Percentiles rank a stretch among this genome's conserved stretches.
phyloP scores from a whole-genome alignment of 2,329 filamentous ascomycete species.

The Boeremia lycopersici region DNA sequence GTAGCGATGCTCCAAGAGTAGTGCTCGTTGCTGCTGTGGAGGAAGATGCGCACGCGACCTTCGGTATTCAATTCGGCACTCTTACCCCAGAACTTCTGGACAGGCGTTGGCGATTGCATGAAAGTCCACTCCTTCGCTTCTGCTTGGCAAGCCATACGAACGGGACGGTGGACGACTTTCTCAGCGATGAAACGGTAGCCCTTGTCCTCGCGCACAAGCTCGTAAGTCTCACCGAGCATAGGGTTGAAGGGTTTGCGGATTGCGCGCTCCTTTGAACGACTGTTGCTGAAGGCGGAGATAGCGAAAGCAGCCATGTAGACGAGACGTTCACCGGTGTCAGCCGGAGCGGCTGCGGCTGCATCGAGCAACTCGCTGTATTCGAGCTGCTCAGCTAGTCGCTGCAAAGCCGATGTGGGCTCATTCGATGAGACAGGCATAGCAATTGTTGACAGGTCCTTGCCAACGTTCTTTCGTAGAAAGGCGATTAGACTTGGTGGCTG shows the following conservation, averaged over 20 bases:
- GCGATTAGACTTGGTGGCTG: conserved; percentile 89
- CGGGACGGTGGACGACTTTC: conserved; percentile 91
- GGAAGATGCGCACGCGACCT: conserved; percentile 77
- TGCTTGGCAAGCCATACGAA: conserved; percentile 91
- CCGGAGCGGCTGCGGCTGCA: conserved; percentile 58
- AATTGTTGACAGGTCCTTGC: conserved; percentile 95
- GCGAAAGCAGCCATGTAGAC: conserved; percentile 90
- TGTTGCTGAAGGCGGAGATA: conserved; percentile 81
- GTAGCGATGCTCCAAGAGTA: conserved; percentile 91
- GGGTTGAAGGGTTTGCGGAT: conserved; percentile 98
- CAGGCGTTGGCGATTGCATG: conserved; percentile 82
- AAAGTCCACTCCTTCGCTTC: conserved; percentile 86
- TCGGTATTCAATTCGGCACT: conserved; percentile 93
- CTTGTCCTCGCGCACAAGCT: conserved; percentile 84
- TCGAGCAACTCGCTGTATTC: conserved; percentile 90
- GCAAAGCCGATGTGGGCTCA: conserved; percentile 85
- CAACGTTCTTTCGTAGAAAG: conserved; percentile 95
- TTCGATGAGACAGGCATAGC: conserved; percentile 98
- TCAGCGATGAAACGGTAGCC: conserved; percentile 93
- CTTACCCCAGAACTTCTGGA: conserved; percentile 99
- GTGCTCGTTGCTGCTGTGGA: conserved; percentile 77
- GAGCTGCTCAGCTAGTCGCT: conserved; percentile 86
- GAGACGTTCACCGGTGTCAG: conserved; percentile 71
- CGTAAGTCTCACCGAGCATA: conserved; percentile 93
- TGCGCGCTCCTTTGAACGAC: conserved; percentile 84